Conservation (phyloP, 306 rosid species). For the Prosopis cineraria region DNA sequence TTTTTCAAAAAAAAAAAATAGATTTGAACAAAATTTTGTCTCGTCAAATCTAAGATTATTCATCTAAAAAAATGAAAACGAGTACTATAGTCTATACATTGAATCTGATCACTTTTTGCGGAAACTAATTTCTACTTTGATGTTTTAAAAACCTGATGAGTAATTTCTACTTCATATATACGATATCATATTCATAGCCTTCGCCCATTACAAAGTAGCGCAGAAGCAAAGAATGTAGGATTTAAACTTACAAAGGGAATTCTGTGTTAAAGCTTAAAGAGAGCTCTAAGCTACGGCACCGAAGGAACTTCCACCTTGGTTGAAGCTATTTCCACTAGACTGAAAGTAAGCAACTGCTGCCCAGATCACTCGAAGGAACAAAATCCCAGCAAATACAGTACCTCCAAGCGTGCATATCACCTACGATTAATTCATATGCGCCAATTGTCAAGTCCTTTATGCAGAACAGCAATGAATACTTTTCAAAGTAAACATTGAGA, state of each 20-base stretch:
- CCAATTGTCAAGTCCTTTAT: slow-evolving; percentile 1
- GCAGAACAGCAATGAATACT: background rate
- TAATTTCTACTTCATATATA: slow-evolving; percentile 24
- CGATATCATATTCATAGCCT: background rate
- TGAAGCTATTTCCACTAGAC: slow-evolving; percentile 56
- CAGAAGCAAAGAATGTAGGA: background rate
- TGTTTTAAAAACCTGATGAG: background rate
- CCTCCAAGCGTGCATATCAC: slow-evolving; percentile 76
- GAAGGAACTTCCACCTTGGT: slow-evolving; percentile 57
- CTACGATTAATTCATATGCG: slow-evolving; percentile 41
- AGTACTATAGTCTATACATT: too few species aligned
- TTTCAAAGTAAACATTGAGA: slow-evolving; percentile 11
- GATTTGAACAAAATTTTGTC: too few species aligned
- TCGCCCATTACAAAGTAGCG: background rate
- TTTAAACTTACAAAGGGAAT: background rate
- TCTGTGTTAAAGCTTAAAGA: slow-evolving; percentile 4
- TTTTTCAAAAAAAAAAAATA: too few species aligned
- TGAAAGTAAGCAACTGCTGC: slow-evolving; percentile 65
- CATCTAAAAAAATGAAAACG: too few species aligned
- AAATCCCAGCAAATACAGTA: slow-evolving; percentile 58
- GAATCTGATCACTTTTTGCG: background rate
- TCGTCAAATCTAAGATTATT: too few species aligned
- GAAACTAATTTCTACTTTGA: background rate
- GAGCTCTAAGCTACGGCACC: slow-evolving; percentile 48
- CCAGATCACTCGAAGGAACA: slow-evolving; percentile 65